Evolutionary conservation across 108 stramenopile species (phyloP).

Genomic region (Tribonema minus): DNA sequence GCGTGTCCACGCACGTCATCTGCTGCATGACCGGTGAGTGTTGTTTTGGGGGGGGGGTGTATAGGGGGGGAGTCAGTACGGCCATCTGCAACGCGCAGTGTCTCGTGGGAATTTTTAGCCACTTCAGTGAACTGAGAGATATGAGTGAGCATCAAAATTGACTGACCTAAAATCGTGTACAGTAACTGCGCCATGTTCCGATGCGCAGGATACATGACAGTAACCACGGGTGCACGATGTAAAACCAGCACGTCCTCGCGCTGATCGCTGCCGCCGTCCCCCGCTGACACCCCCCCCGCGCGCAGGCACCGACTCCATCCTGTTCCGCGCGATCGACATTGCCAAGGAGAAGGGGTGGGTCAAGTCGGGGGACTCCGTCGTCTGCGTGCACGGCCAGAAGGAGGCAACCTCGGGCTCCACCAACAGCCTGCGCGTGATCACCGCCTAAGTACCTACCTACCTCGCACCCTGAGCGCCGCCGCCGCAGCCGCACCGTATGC

Average conservation of each 20-base stretch:
- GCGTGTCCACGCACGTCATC: constrained; percentile 6
- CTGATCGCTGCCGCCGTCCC: too few relatives aligned
- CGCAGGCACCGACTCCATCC: constrained; percentile 62
- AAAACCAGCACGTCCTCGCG: too few relatives aligned
- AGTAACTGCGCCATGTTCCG: too few relatives aligned
- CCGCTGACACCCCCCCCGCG: not conserved
- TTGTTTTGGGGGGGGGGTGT: not conserved
- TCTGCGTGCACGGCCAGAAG: constrained; percentile 73
- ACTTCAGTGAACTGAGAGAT: too few relatives aligned
- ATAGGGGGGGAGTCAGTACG: not conserved
- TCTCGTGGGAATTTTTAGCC: too few relatives aligned
- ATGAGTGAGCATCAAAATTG: too few relatives aligned
- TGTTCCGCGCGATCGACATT: constrained; percentile 71
- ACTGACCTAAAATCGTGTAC: too few relatives aligned
- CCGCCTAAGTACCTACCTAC: constrained; percentile 1
- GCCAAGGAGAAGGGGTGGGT: constrained; percentile 65
- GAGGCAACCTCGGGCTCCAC: constrained; percentile 54
- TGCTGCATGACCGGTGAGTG: not conserved
- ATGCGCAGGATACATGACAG: too few relatives aligned
- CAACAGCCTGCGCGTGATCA: constrained; percentile 58
- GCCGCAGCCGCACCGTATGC: not conserved
- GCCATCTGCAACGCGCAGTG: not conserved
- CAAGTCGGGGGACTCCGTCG: constrained; percentile 72
- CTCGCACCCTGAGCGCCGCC: not conserved
- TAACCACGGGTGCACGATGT: too few relatives aligned